Evolutionary conservation across 1,284 basidiomycete genomes (phyloP).

Genomic region (Puccinia horiana): DNA sequence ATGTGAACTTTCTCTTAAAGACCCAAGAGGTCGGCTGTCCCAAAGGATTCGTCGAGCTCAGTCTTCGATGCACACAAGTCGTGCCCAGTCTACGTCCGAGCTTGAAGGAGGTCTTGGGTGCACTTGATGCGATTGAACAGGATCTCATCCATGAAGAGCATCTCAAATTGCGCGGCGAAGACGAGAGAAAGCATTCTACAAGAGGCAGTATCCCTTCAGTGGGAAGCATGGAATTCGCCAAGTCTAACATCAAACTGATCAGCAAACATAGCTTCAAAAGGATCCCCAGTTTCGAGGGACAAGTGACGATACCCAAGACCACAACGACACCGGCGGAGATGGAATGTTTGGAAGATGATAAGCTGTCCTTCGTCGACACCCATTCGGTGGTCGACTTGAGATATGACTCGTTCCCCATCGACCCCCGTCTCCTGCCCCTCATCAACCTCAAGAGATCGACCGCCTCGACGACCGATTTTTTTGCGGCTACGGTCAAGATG

Average conservation of each 20-base stretch:
- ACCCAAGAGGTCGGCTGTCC: slow-evolving; percentile 78
- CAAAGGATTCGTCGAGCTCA: slow-evolving; percentile 72
- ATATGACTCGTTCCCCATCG: background rate
- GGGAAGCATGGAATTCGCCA: slow-evolving; percentile 38
- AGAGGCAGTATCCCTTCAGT: slow-evolving; percentile 8
- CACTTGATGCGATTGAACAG: slow-evolving; percentile 77
- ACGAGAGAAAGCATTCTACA: background rate
- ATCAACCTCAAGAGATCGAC: background rate
- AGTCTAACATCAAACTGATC: slow-evolving; percentile 1
- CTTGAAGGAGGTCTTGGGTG: slow-evolving; percentile 73
- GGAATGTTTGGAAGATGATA: background rate
- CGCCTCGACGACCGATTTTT: background rate
- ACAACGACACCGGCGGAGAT: background rate
- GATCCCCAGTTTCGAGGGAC: slow-evolving; percentile 43
- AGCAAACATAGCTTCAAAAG: slow-evolving; percentile 27
- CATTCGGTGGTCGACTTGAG: background rate
- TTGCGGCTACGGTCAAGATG: slow-evolving; percentile 16
- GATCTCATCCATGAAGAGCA: slow-evolving; percentile 70
- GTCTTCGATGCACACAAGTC: slow-evolving; percentile 74
- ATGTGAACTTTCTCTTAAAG: slow-evolving; percentile 64
- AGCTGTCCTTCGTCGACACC: background rate
- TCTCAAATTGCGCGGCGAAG: slow-evolving; percentile 3
- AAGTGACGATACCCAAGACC: slow-evolving; percentile 25
- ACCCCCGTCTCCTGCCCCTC: slow-evolving; percentile 1
- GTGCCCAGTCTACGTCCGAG: slow-evolving; percentile 72